Evolutionary conservation across 768 basidiomycete species (phyloP).

Genomic region (Boletus insuetus): DNA sequence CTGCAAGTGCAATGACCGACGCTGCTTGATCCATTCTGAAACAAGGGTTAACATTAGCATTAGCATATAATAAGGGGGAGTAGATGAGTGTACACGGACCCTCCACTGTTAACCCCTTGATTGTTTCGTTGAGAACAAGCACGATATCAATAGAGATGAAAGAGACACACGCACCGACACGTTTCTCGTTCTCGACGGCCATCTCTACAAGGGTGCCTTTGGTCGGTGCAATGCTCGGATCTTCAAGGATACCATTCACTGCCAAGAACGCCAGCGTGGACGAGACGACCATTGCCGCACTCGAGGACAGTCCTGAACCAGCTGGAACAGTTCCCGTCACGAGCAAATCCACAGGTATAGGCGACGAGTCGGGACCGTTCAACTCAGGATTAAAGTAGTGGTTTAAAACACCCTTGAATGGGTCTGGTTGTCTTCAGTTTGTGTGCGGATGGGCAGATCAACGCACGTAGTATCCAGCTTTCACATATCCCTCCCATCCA

Average conservation of each 20-base stretch:
- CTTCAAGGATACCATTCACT: conserved; percentile 62
- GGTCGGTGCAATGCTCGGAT: conserved; percentile 25
- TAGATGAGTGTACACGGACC: conserved; percentile 42
- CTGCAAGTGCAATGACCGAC: conserved; percentile 71
- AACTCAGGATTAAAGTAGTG: conserved; percentile 45
- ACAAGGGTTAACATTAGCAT: conserved; percentile 2
- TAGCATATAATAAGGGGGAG: conserved; percentile 3
- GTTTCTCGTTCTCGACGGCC: conserved; percentile 81
- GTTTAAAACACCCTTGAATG: conserved; percentile 60
- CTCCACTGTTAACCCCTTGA: conserved; percentile 70
- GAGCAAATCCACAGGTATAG: conserved; percentile 67
- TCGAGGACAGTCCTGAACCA: conserved; percentile 84
- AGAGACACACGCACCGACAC: conserved; percentile 51
- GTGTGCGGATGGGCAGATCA: background rate
- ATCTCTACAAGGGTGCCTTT: conserved; percentile 77
- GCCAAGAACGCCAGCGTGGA: conserved; percentile 79
- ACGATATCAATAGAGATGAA: background rate
- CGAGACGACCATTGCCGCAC: conserved; percentile 88
- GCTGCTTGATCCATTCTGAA: conserved; percentile 88
- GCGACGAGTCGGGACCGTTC: conserved; percentile 26
- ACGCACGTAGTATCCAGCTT: conserved; percentile 79
- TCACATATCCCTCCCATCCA: conserved; percentile 86
- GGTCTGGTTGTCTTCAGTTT: background rate
- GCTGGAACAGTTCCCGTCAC: conserved; percentile 83
- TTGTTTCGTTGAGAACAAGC: background rate